Evolutionary conservation across 2,329 filamentous ascomycete species (phyloP).

Genomic region (Zasmidium cellare): DNA sequence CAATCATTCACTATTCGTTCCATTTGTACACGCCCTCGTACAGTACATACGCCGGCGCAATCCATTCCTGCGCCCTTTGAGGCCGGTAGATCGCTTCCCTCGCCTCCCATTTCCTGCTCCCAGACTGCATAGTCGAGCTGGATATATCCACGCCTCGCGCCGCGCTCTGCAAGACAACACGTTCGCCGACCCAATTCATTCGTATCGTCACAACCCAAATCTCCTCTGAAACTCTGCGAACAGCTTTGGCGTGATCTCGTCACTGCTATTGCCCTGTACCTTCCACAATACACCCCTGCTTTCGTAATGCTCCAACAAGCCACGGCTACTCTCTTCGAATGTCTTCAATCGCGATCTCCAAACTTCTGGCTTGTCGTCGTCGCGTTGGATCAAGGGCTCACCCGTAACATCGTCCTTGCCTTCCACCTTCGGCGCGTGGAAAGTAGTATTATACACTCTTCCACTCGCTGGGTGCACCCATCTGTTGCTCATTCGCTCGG

Average conservation of each 20-base stretch:
- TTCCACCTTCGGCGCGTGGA: slow-evolving; percentile 78
- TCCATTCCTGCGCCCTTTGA: neutral
- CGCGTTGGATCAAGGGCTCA: slow-evolving; percentile 75
- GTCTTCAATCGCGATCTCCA: slow-evolving; percentile 78
- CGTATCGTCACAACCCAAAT: slow-evolving; percentile 51
- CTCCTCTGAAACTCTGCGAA: slow-evolving; percentile 77
- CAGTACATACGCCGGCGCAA: neutral
- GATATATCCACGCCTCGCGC: slow-evolving; percentile 10
- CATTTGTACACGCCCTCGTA: neutral
- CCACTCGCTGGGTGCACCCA: slow-evolving; percentile 94
- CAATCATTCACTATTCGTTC: neutral
- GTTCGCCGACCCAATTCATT: neutral
- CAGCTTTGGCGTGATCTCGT: slow-evolving; percentile 92
- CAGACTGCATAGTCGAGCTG: slow-evolving; percentile 15
- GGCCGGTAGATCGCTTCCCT: neutral
- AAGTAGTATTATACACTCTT: slow-evolving; percentile 91
- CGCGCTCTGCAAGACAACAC: slow-evolving; percentile 16
- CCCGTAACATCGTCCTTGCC: slow-evolving; percentile 90
- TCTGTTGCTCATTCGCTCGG: slow-evolving; percentile 84
- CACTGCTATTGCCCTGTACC: slow-evolving; percentile 83
- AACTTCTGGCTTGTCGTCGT: slow-evolving; percentile 83
- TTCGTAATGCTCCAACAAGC: slow-evolving; percentile 86
- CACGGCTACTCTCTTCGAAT: slow-evolving; percentile 84
- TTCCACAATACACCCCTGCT: slow-evolving; percentile 80
- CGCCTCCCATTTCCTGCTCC: neutral